Evolutionary conservation across 495 filamentous ascomycete species (phyloP).

Genomic region (Penicillium lividum): DNA sequence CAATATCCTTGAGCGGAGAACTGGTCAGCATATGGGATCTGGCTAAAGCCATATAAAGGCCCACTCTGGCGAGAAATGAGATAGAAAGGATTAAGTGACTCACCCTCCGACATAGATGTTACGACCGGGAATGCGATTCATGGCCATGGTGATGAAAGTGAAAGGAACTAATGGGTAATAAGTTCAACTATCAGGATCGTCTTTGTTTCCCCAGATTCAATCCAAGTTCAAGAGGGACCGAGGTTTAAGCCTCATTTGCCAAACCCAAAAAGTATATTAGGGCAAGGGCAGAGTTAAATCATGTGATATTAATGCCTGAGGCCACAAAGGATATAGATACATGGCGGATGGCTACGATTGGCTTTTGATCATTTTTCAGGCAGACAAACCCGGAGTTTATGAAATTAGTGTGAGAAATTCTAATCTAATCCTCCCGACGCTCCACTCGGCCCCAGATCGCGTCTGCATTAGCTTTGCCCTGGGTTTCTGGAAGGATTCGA

Average conservation of each 20-base stretch:
- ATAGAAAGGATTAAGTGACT: slow-evolving; percentile 32
- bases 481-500: slow-evolving; percentile 78
- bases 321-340: not conserved
- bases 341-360: not conserved
- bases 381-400: not conserved
- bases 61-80: slow-evolving; percentile 7
- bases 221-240: not conserved
- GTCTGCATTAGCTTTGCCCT: slow-evolving; percentile 74
- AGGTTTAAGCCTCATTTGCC: slow-evolving; percentile 1
- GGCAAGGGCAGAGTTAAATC: not conserved
- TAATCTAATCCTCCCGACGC: slow-evolving; percentile 36
- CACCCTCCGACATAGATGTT: slow-evolving; percentile 85
- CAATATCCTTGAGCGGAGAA: slow-evolving; percentile 33
- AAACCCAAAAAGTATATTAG: not conserved
- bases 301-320: slow-evolving; percentile 1
- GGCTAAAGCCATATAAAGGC: not conserved
- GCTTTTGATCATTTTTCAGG: not conserved
- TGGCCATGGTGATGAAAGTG: slow-evolving; percentile 30
- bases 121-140: slow-evolving; percentile 60
- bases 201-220: not conserved
- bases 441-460: slow-evolving; percentile 79
- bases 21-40: too few species aligned
- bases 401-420: not conserved
- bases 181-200: not conserved
- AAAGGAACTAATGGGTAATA: not conserved